Conservation (phyloP, 116 monocot genomes). For the Papilionanthe hybrid region DNA sequence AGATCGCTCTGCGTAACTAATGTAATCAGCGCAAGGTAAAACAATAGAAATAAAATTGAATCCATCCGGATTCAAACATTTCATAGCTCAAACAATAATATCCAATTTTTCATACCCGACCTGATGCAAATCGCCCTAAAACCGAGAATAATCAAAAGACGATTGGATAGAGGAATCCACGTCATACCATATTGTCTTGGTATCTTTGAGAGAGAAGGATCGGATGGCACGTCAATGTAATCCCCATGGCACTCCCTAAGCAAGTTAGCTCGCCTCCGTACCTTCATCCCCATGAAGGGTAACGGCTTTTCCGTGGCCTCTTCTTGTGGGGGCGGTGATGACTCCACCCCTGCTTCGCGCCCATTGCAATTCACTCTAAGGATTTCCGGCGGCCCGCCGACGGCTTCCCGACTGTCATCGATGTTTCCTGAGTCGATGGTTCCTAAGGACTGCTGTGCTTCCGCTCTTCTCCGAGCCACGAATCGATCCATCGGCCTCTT, state of each 20-base stretch:
- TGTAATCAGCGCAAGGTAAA: neutral
- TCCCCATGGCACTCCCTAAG: conserved; percentile 53
- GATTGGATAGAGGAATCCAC: neutral
- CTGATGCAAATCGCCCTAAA: neutral
- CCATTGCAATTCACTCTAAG: neutral
- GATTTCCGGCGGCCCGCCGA: neutral
- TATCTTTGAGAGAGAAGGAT: conserved; percentile 59
- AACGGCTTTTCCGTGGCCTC: conserved; percentile 16
- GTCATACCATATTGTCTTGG: conserved; percentile 67
- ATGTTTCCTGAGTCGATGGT: neutral
- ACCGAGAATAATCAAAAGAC: neutral
- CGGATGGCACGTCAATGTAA: conserved; percentile 60
- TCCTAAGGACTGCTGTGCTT: neutral
- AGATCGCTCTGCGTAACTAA: neutral
- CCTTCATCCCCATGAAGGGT: conserved; percentile 62
- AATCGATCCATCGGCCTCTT: conserved; percentile 36
- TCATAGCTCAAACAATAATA: neutral
- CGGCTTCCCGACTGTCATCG: neutral
- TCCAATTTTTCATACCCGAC: neutral
- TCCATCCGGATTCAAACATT: neutral
- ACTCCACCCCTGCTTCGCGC: conserved; percentile 6
- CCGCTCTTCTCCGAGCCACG: conserved; percentile 20
- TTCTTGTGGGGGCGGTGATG: neutral
- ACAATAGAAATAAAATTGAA: neutral
- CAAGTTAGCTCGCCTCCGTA: conserved; percentile 43